Evolutionary conservation across 805 yeast species (phyloP).

Genomic region (Ogataea paraovalis): DNA sequence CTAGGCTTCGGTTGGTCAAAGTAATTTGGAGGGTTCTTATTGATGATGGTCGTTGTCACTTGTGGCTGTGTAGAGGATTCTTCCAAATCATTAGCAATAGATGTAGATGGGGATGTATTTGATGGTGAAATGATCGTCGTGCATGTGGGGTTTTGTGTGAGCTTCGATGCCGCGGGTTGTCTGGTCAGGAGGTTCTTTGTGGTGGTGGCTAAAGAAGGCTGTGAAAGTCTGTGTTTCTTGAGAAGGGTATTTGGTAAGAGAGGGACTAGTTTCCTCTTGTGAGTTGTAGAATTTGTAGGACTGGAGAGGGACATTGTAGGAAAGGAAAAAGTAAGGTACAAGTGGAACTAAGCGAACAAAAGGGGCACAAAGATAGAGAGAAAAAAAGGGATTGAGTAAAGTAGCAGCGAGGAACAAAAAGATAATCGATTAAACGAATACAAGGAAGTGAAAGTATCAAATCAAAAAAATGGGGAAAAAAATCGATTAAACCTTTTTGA

Average conservation of each 20-base stretch:
- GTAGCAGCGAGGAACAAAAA: too few relatives aligned
- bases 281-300: constrained; percentile 1
- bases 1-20: constrained; percentile 35
- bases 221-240: constrained; percentile 7
- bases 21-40: constrained; percentile 17
- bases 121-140: background rate
- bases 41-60: constrained; percentile 20
- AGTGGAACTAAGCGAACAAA: background rate
- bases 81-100: background rate
- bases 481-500: too few relatives aligned
- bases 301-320: background rate
- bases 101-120: background rate
- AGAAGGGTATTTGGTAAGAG: constrained; percentile 23
- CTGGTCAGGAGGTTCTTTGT: background rate
- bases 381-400: too few relatives aligned
- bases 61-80: background rate
- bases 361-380: too few relatives aligned
- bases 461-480: too few relatives aligned
- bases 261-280: constrained; percentile 26
- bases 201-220: background rate
- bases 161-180: too few relatives aligned
- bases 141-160: background rate
- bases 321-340: background rate
- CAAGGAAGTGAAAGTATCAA: too few relatives aligned
- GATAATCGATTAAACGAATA: too few relatives aligned